Conservation (phyloP, 352 stramenopile genomes). For the Halophytophthora batemanensis region DNA sequence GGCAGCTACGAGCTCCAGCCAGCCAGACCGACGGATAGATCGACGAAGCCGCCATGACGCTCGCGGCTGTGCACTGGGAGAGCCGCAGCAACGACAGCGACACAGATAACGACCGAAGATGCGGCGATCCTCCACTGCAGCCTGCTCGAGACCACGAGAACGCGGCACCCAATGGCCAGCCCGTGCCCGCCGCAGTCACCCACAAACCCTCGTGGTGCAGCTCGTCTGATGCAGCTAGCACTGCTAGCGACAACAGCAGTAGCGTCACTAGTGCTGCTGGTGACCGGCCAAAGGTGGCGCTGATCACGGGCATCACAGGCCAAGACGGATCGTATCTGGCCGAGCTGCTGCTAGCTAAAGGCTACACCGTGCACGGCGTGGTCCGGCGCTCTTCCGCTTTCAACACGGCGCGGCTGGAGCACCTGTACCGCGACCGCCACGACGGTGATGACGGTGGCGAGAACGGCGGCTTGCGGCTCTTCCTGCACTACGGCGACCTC, state of each 20-base stretch:
- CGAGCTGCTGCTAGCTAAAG: conserved; percentile 96
- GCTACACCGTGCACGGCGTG: conserved; percentile 94
- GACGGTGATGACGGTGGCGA: conserved; percentile 55
- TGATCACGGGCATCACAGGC: conserved; percentile 98
- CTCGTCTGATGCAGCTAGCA: conserved; percentile 15
- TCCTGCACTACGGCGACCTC: conserved; percentile 99
- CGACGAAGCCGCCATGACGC: too few species aligned
- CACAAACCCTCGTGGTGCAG: too few species aligned
- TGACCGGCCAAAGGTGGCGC: conserved; percentile 49
- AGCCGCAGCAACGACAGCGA: too few species aligned
- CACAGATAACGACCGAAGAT: too few species aligned
- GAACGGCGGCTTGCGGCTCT: conserved; percentile 89
- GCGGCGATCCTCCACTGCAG: too few species aligned
- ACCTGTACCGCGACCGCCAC: conserved; percentile 96
- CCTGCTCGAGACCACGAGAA: too few species aligned
- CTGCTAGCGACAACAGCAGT: conserved; percentile 13
- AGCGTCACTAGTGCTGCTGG: conserved; percentile 8
- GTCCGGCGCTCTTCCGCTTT: conserved; percentile 98
- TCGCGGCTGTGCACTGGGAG: too few species aligned
- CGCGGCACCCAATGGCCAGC: too few species aligned
- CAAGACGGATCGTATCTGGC: conserved; percentile 99
- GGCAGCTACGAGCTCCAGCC: too few species aligned
- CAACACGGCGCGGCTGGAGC: conserved; percentile 98
- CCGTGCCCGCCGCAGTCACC: too few species aligned
- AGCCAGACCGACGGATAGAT: too few species aligned